Evolutionary conservation across 352 stramenopile species (phyloP).

Genomic region (Pseudoperonospora humuli): DNA sequence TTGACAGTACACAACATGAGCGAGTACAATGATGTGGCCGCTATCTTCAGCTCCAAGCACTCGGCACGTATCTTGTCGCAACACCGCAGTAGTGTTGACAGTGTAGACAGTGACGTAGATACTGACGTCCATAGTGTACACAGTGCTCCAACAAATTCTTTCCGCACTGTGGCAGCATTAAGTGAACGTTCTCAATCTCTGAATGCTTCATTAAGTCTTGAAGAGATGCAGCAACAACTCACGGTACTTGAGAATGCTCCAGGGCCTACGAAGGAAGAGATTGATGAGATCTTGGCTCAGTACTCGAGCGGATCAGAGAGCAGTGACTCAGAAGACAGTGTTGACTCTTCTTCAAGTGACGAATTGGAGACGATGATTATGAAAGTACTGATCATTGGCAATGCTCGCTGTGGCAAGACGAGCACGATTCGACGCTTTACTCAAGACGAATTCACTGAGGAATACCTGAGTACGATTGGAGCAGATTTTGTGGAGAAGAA

Average conservation of each 20-base stretch:
- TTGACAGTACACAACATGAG: not conserved
- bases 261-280: constrained; percentile 46
- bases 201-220: constrained; percentile 24
- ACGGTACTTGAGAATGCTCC: constrained; percentile 35
- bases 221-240: constrained; percentile 43
- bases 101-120: constrained; percentile 10
- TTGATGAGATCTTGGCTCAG: constrained; percentile 50
- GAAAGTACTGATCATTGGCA: constrained; percentile 84
- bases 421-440: constrained; percentile 78
- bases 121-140: no score
- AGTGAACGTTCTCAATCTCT: constrained; percentile 4
- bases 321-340: constrained; percentile 6
- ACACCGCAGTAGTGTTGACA: constrained; percentile 23
- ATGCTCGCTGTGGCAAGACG: constrained; percentile 84
- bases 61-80: constrained; percentile 23
- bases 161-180: not conserved
- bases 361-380: constrained; percentile 52
- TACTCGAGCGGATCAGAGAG: constrained; percentile 28
- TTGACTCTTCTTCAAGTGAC: constrained; percentile 8
- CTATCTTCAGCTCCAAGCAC: constrained; percentile 37
- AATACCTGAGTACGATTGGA: constrained; percentile 82
- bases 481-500: constrained; percentile 83
- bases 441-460: constrained; percentile 58
- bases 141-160: constrained; percentile 4
- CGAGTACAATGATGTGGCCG: constrained; percentile 26